Evolutionary conservation across 2,329 filamentous ascomycete genomes (phyloP), one percentile per base, ranked within the genome.

Genomic region (Diaporthe aspalathi): DNA sequence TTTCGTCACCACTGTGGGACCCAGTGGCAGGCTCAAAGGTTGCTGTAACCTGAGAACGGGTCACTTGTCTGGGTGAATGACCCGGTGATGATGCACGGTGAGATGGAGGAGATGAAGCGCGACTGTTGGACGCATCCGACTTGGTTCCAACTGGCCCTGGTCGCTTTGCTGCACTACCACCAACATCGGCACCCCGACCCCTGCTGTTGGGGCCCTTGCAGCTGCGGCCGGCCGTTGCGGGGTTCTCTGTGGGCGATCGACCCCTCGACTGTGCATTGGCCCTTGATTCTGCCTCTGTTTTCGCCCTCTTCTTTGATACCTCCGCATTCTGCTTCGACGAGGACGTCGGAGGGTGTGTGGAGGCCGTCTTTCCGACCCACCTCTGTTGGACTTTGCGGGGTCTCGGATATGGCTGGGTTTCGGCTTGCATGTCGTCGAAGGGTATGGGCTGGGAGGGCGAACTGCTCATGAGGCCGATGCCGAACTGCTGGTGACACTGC

Each of bases 401-500:
- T 56, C 53, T 67, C 52, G 60, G 47, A 17, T 54, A 24, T 29
- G 20, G 65, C 65, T 66, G 50, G 5, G 52, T 6, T 17, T 38
- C 38, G 24, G 40, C 63, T 24, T 62, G 38, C 27, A 43, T 52
- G 2, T 53, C 17, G 38, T 56, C 43, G 29, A n/a, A 24, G n/a
- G 38, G 47, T 24, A 71, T 38, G 17, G 69, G 71, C 47, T 67
- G 43, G 11, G 24, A 16, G 2, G 70, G 72, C 16, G 70, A 70
- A 35, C 70, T 73, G 72, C 70, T 73, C 27, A 22, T 70, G 32
- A 57, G 24, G 14, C 77, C 80, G 20, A 82, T 77, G 69, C 82
- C 83, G 70, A 83, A 81, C 70, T 82, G 77, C 24, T 76, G 78
- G 73, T 79, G 80, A 74, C 84, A 79, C 69, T 78, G 78, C 45